These are phyloP conservation scores for Craspedostauros australis DNA, from an alignment of 108 stramenopile genomes.

Conservation along the genomic window DNA sequence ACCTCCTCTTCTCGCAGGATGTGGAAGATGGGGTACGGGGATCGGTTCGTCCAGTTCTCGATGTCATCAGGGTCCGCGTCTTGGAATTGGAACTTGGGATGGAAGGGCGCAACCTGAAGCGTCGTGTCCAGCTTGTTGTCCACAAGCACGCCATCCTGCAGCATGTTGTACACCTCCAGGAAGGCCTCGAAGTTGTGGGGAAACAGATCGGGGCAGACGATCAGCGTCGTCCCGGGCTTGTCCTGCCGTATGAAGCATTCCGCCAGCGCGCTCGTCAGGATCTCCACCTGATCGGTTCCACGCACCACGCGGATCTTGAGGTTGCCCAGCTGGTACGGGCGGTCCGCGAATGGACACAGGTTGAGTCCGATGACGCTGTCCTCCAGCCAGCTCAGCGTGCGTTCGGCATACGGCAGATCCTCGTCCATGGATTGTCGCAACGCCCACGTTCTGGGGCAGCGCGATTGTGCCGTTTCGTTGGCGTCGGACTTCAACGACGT, in stretches of 20 bases:
- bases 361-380: conserved; percentile 63
- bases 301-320: conserved; percentile 38
- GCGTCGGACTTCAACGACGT: too few relatives aligned
- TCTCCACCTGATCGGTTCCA: conserved; percentile 40
- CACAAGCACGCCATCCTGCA: conserved; percentile 40
- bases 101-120: conserved; percentile 77
- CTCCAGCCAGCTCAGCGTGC: conserved; percentile 61
- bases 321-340: conserved; percentile 33
- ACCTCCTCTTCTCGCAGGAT: conserved; percentile 78
- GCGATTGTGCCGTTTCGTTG: too few relatives aligned
- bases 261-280: conserved; percentile 34
- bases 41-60: conserved; percentile 72
- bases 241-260: conserved; percentile 33
- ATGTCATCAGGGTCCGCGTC: conserved; percentile 13
- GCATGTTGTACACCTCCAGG: conserved; percentile 37
- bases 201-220: conserved; percentile 68
- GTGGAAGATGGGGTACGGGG: conserved; percentile 80
- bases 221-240: conserved; percentile 48
- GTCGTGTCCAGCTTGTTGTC: conserved; percentile 45
- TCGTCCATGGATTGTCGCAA: too few relatives aligned
- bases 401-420: too few relatives aligned
- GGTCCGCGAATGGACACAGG: conserved; percentile 79
- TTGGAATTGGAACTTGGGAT: conserved; percentile 66
- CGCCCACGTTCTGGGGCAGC: too few relatives aligned
- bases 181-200: conserved; percentile 50